Evolutionary conservation across 345 rosid genomes (phyloP).

Genomic region (Populus nigra): DNA sequence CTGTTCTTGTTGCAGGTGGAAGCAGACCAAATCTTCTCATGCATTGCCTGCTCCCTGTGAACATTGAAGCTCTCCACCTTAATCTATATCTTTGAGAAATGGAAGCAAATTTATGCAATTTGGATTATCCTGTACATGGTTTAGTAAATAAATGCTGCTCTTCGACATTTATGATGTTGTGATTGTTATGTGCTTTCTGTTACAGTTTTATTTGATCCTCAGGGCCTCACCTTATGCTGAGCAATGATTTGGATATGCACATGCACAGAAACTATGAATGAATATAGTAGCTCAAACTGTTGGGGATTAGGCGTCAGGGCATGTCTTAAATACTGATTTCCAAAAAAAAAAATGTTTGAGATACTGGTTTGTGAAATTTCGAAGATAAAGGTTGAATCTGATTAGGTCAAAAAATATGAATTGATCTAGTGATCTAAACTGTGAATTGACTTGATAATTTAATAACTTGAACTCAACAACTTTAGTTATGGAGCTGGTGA

Average conservation of each 20-base stretch:
- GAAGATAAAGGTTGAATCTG: too few relatives aligned
- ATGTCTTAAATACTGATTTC: background rate
- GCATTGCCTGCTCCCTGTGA: background rate
- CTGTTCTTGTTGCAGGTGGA: conserved; percentile 19
- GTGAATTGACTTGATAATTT: too few relatives aligned
- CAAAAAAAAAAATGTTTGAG: too few relatives aligned
- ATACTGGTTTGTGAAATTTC: too few relatives aligned
- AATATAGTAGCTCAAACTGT: background rate
- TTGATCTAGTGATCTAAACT: too few relatives aligned
- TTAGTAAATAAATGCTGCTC: background rate
- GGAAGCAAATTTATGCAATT: background rate
- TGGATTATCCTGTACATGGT: background rate
- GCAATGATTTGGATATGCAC: background rate
- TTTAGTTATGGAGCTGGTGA: too few relatives aligned
- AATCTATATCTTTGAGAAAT: background rate
- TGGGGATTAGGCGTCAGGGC: background rate
- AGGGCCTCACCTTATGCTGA: background rate
- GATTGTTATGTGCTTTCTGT: background rate
- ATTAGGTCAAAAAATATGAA: too few relatives aligned
- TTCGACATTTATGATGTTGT: background rate
- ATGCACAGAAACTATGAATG: background rate
- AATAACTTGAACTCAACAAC: too few relatives aligned
- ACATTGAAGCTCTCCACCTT: background rate
- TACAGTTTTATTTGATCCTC: too few relatives aligned
- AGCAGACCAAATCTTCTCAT: background rate